Percentiles rank a stretch among this genome's conserved stretches.
phyloP scores from a whole-genome alignment of 2,329 filamentous ascomycete genomes.

The Stylonectria norvegica region DNA sequence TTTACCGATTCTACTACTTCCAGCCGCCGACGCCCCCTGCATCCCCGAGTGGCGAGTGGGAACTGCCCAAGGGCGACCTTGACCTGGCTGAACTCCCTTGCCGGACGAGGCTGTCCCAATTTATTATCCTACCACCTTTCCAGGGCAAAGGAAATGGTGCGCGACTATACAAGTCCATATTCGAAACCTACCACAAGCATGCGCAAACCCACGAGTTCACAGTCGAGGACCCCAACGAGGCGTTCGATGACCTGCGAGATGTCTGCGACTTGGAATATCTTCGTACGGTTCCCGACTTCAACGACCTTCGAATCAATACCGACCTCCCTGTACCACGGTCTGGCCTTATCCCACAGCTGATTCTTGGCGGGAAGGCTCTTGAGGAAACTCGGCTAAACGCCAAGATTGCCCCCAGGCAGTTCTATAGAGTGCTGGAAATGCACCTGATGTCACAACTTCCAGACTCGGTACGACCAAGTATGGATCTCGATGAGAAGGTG shows the following conservation, averaged over 20 bases:
- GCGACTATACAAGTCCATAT: constrained; percentile 77
- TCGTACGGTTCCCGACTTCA: constrained; percentile 56
- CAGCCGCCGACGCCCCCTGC: constrained; percentile 45
- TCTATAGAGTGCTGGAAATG: constrained; percentile 71
- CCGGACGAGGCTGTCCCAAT: constrained; percentile 86
- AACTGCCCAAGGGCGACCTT: constrained; percentile 43
- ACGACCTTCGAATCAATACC: constrained; percentile 53
- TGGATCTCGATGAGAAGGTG: constrained; percentile 41
- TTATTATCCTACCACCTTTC: constrained; percentile 84
- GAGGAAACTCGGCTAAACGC: constrained; percentile 55
- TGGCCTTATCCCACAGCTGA: constrained; percentile 45
- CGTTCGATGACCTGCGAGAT: constrained; percentile 77
- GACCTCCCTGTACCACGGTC: constrained; percentile 46
- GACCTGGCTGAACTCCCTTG: constrained; percentile 63
- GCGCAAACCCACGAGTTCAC: constrained; percentile 76
- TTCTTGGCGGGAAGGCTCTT: constrained; percentile 56
- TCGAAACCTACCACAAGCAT: constrained; percentile 63
- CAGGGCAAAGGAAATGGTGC: constrained; percentile 77
- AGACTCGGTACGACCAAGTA: constrained; percentile 51
- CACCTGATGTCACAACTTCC: constrained; percentile 63
- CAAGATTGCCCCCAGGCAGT: constrained; percentile 77
- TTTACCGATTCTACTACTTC: constrained; percentile 79
- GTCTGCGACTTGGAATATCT: constrained; percentile 68
- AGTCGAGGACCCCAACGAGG: constrained; percentile 89
- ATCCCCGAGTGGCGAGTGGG: constrained; percentile 40